phyloP scores from a whole-genome alignment of 306 rosid species.

The Rubus parviflorus region DNA sequence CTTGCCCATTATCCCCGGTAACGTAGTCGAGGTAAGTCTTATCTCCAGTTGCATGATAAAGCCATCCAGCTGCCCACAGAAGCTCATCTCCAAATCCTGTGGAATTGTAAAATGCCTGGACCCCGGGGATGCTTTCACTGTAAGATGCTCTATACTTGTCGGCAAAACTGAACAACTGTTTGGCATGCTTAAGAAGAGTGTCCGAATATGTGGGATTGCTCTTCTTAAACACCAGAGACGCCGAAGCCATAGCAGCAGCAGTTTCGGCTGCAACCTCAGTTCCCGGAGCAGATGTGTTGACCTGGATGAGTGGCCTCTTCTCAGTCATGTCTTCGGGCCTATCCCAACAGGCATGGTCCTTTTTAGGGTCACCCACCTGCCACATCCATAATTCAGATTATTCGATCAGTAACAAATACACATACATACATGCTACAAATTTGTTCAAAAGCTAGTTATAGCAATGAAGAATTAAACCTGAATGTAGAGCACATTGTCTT shows the following conservation, averaged over 20 bases:
- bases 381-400: constrained; percentile 13
- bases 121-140: constrained; percentile 71
- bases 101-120: constrained; percentile 71
- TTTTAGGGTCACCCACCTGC: constrained; percentile 85
- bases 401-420: constrained; percentile 16
- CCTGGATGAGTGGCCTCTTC: constrained; percentile 72
- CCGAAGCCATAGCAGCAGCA: constrained; percentile 98
- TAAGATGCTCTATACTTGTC: constrained; percentile 54
- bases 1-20: constrained; percentile 60
- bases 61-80: constrained; percentile 98
- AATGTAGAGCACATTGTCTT: constrained; percentile 75
- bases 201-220: constrained; percentile 55
- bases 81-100: constrained; percentile 95
- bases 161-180: constrained; percentile 80
- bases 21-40: constrained; percentile 65
- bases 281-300: constrained; percentile 74
- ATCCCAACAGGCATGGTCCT: constrained; percentile 85
- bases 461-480: constrained; percentile 46
- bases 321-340: constrained; percentile 78
- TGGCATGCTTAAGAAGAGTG: constrained; percentile 80
- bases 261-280: constrained; percentile 93
- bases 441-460: too few species aligned
- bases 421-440: too few species aligned
- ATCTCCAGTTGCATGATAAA: constrained; percentile 87
- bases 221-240: constrained; percentile 88